phyloP scores from a whole-genome alignment of 305 asterid species.

The Plantago lanceolata region DNA sequence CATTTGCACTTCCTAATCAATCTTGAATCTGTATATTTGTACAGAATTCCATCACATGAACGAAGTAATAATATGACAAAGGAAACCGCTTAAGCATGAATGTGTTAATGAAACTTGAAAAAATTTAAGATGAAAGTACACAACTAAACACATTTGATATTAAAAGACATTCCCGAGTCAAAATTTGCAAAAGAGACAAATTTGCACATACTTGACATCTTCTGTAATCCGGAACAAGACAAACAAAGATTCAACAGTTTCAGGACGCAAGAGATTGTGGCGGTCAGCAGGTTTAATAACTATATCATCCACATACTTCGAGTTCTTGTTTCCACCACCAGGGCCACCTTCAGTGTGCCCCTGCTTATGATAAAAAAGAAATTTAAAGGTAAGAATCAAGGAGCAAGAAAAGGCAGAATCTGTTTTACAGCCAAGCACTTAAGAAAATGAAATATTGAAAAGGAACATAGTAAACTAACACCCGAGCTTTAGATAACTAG shows the following conservation, averaged over 20 bases:
- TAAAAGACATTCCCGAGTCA: neutral
- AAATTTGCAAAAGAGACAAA: conserved; percentile 3
- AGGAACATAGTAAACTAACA: conserved; percentile 8
- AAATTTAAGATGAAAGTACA: neutral
- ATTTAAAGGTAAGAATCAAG: conserved; percentile 16
- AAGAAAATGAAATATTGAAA: neutral
- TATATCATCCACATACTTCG: conserved; percentile 69
- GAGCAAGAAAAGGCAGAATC: too few species aligned
- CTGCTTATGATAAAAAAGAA: conserved; percentile 41
- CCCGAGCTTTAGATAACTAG: conserved; percentile 7
- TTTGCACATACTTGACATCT: conserved; percentile 65
- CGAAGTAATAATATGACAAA: neutral
- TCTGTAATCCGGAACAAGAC: conserved; percentile 82
- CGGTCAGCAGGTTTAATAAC: conserved; percentile 73
- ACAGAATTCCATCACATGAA: neutral
- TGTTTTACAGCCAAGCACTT: neutral
- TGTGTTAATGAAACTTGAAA: neutral
- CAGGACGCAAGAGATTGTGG: conserved; percentile 96
- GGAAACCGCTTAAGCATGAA: neutral
- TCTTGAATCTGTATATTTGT: too few species aligned
- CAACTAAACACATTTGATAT: neutral
- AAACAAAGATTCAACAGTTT: conserved; percentile 86
- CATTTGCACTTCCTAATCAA: neutral
- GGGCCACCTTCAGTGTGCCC: conserved; percentile 52
- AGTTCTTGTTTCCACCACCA: conserved; percentile 74